Base-by-base conservation (phyloP, 495 filamentous ascomycete genomes). In the Podospora conica region DNA sequence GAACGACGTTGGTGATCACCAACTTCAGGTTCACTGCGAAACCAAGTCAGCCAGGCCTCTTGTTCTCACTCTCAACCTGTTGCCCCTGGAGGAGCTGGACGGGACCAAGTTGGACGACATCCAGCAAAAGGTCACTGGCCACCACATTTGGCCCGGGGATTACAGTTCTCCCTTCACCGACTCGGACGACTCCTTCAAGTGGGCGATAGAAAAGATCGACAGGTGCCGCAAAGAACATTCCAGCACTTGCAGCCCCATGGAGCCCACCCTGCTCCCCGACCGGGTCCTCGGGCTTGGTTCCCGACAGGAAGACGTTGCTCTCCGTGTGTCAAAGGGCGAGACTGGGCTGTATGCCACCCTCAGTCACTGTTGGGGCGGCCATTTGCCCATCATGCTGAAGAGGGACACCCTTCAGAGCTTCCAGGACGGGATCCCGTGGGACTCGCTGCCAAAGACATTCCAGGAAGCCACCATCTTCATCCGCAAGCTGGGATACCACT, bases 381-480 rank as follows among this genome's bases (percentile, higher is more conserved):
- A 25, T 7, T 66, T 55, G 1, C 33, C 65, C 8, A 29, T 63
- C 9, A 27, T 21, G n/a, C 40, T 62, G 15, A 48, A n/a, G 27
- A 58, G n/a, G 10, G 29, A 31, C 24, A 64, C 58, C 53, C 27
- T 55, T 21, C 58, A 54, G 12, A 25, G 18, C 10, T 54, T 33
- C 20, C 60, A 62, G 56, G 59, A 58, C 15, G 31, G 53, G 9
- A 70, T 74, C 8, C 21, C 48, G 8, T 68, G 62, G 65, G 20
- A 58, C 9, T 55, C 31, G 12, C 33, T 70, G 2, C 69, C 69
- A 1, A 59, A 60, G 29, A 73, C 75, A 24, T 75, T 77, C 25
- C 64, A 71, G 62, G 73, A 79, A 22, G 77, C 78, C 15, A 63
- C 80, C 15, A 53, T n/a, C 20, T 57, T 70, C 6, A 56, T 63